Conservation (phyloP, 805 yeast species). For the Lipomyces anomalus region DNA sequence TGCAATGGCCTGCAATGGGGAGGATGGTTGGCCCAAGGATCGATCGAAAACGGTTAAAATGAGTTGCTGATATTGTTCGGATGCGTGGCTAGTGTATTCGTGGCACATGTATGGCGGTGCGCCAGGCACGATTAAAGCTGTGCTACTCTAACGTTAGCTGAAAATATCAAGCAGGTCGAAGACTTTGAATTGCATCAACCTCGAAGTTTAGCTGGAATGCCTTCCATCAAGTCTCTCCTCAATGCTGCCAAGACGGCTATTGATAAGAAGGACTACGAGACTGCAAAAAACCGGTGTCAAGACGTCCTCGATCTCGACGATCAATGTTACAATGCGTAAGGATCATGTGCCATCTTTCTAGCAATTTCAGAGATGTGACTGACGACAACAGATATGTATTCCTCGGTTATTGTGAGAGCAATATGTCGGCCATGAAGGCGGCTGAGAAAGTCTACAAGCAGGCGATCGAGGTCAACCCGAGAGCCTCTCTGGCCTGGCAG, state of each 20-base stretch:
- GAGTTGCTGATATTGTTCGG: no score
- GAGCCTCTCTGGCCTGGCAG: constrained; percentile 68
- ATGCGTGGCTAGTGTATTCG: no score
- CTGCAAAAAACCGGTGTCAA: constrained; percentile 51
- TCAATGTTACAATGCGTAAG: constrained; percentile 56
- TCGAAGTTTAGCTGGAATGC: constrained; percentile 3
- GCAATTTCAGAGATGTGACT: background rate
- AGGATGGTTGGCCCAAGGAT: no score
- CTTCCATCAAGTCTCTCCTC: constrained; percentile 12
- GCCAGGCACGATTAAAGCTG: no score
- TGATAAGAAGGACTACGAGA: constrained; percentile 51
- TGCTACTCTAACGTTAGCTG: no score
- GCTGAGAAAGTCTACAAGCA: constrained; percentile 43
- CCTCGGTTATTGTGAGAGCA: constrained; percentile 17
- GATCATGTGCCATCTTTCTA: constrained; percentile 26
- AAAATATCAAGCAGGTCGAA: no score
- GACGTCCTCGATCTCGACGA: constrained; percentile 54
- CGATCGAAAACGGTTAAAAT: no score
- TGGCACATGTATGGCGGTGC: no score
- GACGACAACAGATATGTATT: constrained; percentile 11
- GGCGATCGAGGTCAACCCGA: constrained; percentile 40
- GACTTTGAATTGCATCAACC: background rate
- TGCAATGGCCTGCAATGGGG: no score
- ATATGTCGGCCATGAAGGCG: constrained; percentile 38
- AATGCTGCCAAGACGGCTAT: constrained; percentile 29